Evolutionary conservation across 2,329 filamentous ascomycete genomes (phyloP).

Genomic region (Chrysosporium keratinophilum): DNA sequence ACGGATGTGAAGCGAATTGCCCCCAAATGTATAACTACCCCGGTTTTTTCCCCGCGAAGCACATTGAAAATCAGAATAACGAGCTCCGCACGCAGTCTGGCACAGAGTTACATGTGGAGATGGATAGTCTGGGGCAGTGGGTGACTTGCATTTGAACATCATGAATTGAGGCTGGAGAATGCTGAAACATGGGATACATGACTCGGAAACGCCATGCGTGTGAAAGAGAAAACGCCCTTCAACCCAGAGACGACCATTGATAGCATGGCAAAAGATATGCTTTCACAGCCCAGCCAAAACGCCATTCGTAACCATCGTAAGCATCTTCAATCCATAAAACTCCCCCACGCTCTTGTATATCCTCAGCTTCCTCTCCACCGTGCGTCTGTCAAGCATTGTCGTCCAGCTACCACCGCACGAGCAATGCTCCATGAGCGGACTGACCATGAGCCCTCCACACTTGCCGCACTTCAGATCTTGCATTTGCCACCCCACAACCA

Average conservation of each 20-base stretch:
- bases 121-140: too few species aligned
- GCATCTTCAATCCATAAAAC: slow-evolving; percentile 72
- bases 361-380: slow-evolving; percentile 53
- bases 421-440: slow-evolving; percentile 96
- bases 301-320: slow-evolving; percentile 62
- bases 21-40: too few species aligned
- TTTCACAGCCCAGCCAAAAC: slow-evolving; percentile 41
- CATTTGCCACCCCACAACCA: slow-evolving; percentile 69
- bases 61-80: too few species aligned
- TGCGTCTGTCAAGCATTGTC: slow-evolving; percentile 56
- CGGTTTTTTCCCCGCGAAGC: too few species aligned
- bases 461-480: slow-evolving; percentile 86
- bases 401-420: slow-evolving; percentile 81
- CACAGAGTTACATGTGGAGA: too few species aligned
- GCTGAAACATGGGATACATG: too few species aligned
- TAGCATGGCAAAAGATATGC: not conserved
- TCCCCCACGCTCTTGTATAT: slow-evolving; percentile 65
- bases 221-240: not conserved
- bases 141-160: too few species aligned
- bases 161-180: too few species aligned
- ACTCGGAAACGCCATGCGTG: too few species aligned
- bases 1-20: too few species aligned
- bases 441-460: slow-evolving; percentile 56
- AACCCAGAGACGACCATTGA: not conserved
- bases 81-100: too few species aligned